Evolutionary conservation across 805 yeast species (phyloP), one percentile per base, ranked within the genome.

Genomic region (Kazachstania viticola): DNA sequence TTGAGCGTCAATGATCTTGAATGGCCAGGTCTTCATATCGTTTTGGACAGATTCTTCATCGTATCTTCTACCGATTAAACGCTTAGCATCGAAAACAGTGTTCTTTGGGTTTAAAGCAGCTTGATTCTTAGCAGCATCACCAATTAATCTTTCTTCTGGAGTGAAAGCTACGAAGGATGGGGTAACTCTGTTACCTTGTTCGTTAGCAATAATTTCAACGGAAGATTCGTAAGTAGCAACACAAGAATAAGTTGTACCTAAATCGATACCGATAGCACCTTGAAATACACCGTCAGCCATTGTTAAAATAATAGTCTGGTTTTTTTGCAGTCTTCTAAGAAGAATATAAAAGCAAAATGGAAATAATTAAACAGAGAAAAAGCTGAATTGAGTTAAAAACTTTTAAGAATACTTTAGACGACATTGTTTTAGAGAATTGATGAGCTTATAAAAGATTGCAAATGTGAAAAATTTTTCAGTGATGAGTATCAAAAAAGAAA

Each of bases 181-280:
- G 44, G 83, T 75, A 58, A 74, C 78, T 69, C 83, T 88, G 69
- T 91, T 91, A 71, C 98, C 98, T 71, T 87, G 91, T 71, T 75
- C 83, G 65, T 75, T 75, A 57, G 82, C 81, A 64, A 75, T 74
- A 58, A 76, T 76, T 61, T 76, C 84, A 56, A 76, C 84, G 58
- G 77, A 75, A 46, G 75, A 69, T 62, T 75, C 78, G 69, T 71
- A 76, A 58, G 77, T 75, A 62, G 82, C 83, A 55, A 76, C 83
- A 75, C 83, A 76, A 40, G 83, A 76, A 65, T 69, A 69, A 21
- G 84, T 76, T 54, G 94, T 82, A 75, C 94, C 94, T 67, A 82
- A 73, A 74, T 87, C 97, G 78, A 88, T 88, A 79, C 97, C 97
- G 64, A 84, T 81, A 68, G 91, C 91, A 80, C 96, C 96, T 77